A percentile compares a stretch with the other conserved stretches of the same genome.
Evolutionary conservation across 768 basidiomycete species (phyloP).

Genomic region (Rhodosporidiobolus odoratus): DNA sequence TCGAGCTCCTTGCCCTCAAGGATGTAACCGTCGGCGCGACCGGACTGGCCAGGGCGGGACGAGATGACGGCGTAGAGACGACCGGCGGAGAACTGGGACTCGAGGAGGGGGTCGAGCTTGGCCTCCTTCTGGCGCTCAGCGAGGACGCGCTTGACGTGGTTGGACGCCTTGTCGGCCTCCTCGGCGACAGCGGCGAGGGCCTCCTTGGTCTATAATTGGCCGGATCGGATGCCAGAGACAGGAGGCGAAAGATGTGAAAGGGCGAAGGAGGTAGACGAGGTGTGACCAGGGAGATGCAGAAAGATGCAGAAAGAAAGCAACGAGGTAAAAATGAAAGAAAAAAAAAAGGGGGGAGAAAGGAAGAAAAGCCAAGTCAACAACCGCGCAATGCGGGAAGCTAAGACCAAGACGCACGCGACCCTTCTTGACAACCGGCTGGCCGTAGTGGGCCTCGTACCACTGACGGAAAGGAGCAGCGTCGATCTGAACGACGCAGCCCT

Average conservation of each 20-base stretch:
- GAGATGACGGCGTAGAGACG: constrained; percentile 90
- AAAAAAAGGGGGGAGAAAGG: background rate
- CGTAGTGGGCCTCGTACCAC: constrained; percentile 99
- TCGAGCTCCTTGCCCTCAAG: constrained; percentile 98
- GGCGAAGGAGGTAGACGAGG: background rate
- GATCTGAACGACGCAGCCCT: constrained; percentile 90
- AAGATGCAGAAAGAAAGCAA: background rate
- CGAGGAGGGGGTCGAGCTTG: constrained; percentile 80
- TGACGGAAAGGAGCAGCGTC: constrained; percentile 99
- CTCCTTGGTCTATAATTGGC: constrained; percentile 52
- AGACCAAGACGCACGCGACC: constrained; percentile 33
- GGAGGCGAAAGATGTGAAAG: too few species aligned
- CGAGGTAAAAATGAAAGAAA: background rate
- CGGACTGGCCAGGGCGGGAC: constrained; percentile 93
- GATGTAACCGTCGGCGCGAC: constrained; percentile 93
- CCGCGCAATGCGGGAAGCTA: constrained; percentile 1
- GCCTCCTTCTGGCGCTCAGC: constrained; percentile 90
- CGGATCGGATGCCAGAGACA: background rate
- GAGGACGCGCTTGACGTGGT: constrained; percentile 78
- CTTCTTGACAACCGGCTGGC: constrained; percentile 87
- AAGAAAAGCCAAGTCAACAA: background rate
- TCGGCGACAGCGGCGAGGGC: constrained; percentile 50
- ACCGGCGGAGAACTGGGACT: constrained; percentile 49
- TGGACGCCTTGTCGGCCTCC: constrained; percentile 69
- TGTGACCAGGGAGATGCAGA: background rate